A percentile compares a stretch with the other conserved stretches of the same genome.
Conservation (phyloP, 352 stramenopile genomes). For the Phytophthora syringae region DNA sequence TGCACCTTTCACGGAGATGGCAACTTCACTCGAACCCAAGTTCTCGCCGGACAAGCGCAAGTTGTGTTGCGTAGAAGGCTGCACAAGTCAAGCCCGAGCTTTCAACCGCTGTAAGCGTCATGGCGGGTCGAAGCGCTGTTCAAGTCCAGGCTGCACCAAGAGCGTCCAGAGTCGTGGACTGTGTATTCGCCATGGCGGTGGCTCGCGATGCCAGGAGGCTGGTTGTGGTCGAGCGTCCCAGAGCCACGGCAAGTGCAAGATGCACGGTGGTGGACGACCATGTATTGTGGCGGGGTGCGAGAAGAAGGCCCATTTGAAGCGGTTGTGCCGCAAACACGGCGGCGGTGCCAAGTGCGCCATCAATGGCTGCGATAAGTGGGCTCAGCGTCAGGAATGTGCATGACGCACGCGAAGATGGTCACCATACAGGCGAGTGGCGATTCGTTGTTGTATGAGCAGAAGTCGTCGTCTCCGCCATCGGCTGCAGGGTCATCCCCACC, state of each 20-base stretch:
- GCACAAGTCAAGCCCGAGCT: slow-evolving; percentile 79
- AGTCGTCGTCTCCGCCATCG: slow-evolving; percentile 3
- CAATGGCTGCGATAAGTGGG: slow-evolving; percentile 80
- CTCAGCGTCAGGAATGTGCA: slow-evolving; percentile 85
- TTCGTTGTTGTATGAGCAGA: neutral
- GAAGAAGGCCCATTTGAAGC: slow-evolving; percentile 86
- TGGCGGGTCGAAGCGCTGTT: slow-evolving; percentile 84
- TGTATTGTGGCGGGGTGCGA: slow-evolving; percentile 75
- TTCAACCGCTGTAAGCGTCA: slow-evolving; percentile 89
- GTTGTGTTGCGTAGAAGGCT: slow-evolving; percentile 75
- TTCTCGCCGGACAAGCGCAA: slow-evolving; percentile 79
- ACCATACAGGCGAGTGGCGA: slow-evolving; percentile 10
- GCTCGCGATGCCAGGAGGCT: slow-evolving; percentile 75
- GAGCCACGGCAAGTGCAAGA: slow-evolving; percentile 76
- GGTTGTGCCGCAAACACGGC: slow-evolving; percentile 84
- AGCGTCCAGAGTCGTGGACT: slow-evolving; percentile 79
- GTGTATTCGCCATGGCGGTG: slow-evolving; percentile 76
- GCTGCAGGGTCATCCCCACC: slow-evolving; percentile 17
- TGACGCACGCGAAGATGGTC: slow-evolving; percentile 77
- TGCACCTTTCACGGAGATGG: slow-evolving; percentile 33
- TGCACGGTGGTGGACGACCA: slow-evolving; percentile 57
- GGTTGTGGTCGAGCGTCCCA: slow-evolving; percentile 62
- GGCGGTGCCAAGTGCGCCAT: slow-evolving; percentile 80
- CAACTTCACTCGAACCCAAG: slow-evolving; percentile 38
- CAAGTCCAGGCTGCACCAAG: slow-evolving; percentile 74